Conservation (phyloP, 1,284 basidiomycete species). For the Malassezia equina region DNA sequence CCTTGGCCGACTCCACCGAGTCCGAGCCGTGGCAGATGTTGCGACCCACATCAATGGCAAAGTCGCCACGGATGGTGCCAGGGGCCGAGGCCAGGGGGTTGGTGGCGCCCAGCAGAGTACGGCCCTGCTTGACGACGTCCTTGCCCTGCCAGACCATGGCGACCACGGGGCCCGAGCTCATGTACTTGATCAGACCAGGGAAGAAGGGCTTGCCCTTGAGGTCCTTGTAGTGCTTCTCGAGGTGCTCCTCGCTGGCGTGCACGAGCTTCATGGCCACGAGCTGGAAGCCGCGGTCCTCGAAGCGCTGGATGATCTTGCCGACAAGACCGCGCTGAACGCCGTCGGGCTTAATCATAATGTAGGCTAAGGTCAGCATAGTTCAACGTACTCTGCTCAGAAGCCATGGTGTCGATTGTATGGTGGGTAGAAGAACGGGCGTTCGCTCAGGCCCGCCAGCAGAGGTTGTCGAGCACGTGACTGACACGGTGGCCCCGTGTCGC, state of each 20-base stretch:
- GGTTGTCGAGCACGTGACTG: not conserved
- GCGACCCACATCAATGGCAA: slow-evolving; percentile 70
- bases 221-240: slow-evolving; percentile 48
- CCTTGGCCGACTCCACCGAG: slow-evolving; percentile 48
- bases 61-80: slow-evolving; percentile 45
- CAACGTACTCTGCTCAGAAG: slow-evolving; percentile 15
- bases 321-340: slow-evolving; percentile 38
- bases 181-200: slow-evolving; percentile 47
- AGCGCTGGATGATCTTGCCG: slow-evolving; percentile 37
- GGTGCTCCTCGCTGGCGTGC: slow-evolving; percentile 30
- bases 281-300: slow-evolving; percentile 34
- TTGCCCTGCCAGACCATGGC: slow-evolving; percentile 95
- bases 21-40: slow-evolving; percentile 66
- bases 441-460: not conserved
- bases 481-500: not conserved
- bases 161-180: slow-evolving; percentile 89
- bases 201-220: slow-evolving; percentile 49
- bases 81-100: slow-evolving; percentile 84
- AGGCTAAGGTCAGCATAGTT: slow-evolving; percentile 4
- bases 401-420: slow-evolving; percentile 4
- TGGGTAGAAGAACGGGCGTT: not conserved
- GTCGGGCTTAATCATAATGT: slow-evolving; percentile 49
- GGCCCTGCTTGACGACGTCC: slow-evolving; percentile 56
- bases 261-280: slow-evolving; percentile 20
- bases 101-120: slow-evolving; percentile 88